Base-by-base conservation (phyloP, 2,329 filamentous ascomycete genomes). In the Beauveria medogensis region DNA sequence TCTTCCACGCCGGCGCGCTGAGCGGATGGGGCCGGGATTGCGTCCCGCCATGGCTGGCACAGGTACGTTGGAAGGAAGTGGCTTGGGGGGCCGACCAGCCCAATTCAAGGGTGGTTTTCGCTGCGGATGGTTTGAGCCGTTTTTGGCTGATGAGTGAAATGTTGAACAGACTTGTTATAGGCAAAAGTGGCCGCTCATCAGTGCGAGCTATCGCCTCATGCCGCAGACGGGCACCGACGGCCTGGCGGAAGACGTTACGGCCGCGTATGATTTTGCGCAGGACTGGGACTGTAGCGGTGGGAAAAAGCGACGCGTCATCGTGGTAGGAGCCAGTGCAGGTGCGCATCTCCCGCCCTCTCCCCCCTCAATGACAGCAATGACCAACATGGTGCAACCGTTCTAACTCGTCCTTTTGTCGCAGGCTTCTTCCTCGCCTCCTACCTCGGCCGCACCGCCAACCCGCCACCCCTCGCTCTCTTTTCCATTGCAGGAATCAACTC, bases 1-100 rank as follows among this genome's bases (percentile, higher is more conserved):
- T 72, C 65, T 75, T 75, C 61, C 73, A 75, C 37, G 67, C 72
- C 0, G 73, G 73, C 18, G 72, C 72, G 0, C 67, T 74, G 6
- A 67, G 71, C 14, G 67, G 66, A n/a, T 73, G 71, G 55, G 67
- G 68, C 14, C 68, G 70, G 10, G 67, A 66, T 24, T 66, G 64
- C 7, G 65, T 75, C 12, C 70, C 72, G 1, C 73, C 73, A 2
- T 74, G 73, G 72, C 68, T 75, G 5, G 71, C 70, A 10, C 72
- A 74, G 61, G 70, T 70, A 56, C 55, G 62, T 61, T n/a, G 28
- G 20, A 41, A 18, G 2, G 18, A 22, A 22, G 22, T 22, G 22
- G 22, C 22, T 22, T 22, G 22, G 22, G 22, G 22, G 22, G 22
- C 22, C 3, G 9, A 41, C 40, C 28, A 4, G 24, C 28, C 28